Evolutionary conservation across 179 eudicot species (phyloP), one percentile per base, ranked within the genome.

Genomic region (Sideroxylon spinosum): DNA sequence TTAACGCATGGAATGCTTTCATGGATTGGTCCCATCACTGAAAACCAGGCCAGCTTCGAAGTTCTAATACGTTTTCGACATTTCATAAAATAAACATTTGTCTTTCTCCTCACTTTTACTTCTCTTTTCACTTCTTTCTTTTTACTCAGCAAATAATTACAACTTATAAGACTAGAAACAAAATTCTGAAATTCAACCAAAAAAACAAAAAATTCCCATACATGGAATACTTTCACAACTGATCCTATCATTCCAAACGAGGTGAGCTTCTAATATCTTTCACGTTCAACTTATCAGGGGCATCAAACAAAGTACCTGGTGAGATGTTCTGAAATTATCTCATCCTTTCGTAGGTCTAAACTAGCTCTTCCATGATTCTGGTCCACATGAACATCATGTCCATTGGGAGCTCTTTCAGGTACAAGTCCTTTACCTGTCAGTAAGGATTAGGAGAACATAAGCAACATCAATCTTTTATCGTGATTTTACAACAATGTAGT

Each of bases 271-370:
- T 59, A 67, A 7, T 14, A 66, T 16, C 7, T 48, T 11, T 37
- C 64, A 19, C 55, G 49, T 29, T 67, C n/a, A 71, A 62, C 50
- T 62, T 62, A 63, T n/a, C 16, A 22, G 44, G 29, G n/a, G 59
- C 46, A 26, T 46, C 46, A 77, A 23, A 9, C 5, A 14, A 32
- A 76, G 61, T 84, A 95, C 99, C 99, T 90, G 78, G 99, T 95
- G 68, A 95, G 93, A 76, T 95, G 98, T 84, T 95, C 98, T 61
- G 98, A 95, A 70, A 93, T 93, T 81, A 95, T 90, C 81, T 95
- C 99, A 84, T 95, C 99, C 71, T 80, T 80, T 28, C 89, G 73
- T 73, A 93, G 86, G 85, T 89, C 89, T 65, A 75, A 26, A 82
- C 82, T 78, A 77, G 74, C 78, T 71, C 22, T 26, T 19, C 32